Percentiles rank a stretch among this genome's conserved stretches.
These are phyloP conservation scores for Hyaloperonospora brassicae DNA, from an alignment of 352 stramenopile genomes.

Conservation along the genomic window DNA sequence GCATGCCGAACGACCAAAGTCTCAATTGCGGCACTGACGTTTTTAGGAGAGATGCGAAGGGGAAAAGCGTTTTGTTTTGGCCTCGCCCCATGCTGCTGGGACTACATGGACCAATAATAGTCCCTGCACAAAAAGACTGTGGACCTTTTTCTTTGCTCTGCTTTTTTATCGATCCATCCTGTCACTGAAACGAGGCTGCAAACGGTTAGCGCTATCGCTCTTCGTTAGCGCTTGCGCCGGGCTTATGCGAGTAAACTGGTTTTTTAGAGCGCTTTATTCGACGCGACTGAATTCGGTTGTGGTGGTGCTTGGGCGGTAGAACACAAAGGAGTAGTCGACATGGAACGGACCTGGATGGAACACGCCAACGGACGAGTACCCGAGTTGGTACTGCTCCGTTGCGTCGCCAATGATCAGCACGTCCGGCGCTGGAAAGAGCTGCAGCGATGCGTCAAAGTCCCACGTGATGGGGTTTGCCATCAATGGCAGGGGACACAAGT, in stretches of 20 bases:
- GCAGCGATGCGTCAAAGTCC: slow-evolving; percentile 88
- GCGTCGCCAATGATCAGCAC: slow-evolving; percentile 80
- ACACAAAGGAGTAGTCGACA: slow-evolving; percentile 79
- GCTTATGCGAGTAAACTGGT: background rate
- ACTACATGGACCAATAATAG: background rate
- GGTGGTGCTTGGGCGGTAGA: slow-evolving; percentile 78
- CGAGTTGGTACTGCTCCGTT: slow-evolving; percentile 75
- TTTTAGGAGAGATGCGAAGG: background rate
- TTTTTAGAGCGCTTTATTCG: slow-evolving; percentile 27
- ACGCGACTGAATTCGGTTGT: slow-evolving; percentile 81
- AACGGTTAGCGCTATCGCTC: background rate
- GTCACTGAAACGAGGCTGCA: no score
- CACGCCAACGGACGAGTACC: slow-evolving; percentile 71
- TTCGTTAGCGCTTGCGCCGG: background rate
- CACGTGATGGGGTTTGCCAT: slow-evolving; percentile 89
- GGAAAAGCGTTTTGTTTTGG: background rate
- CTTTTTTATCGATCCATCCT: no score
- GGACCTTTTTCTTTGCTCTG: no score
- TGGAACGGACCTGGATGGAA: slow-evolving; percentile 80
- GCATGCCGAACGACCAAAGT: slow-evolving; percentile 17
- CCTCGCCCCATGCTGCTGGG: background rate
- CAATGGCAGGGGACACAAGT: slow-evolving; percentile 87
- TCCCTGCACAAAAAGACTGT: no score
- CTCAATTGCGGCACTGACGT: slow-evolving; percentile 14
- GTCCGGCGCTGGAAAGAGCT: slow-evolving; percentile 90